A percentile compares a stretch with the other conserved stretches of the same genome.
These are phyloP conservation scores for Citrus reticulata DNA, from an alignment of 345 rosid genomes.

Conservation along the genomic window DNA sequence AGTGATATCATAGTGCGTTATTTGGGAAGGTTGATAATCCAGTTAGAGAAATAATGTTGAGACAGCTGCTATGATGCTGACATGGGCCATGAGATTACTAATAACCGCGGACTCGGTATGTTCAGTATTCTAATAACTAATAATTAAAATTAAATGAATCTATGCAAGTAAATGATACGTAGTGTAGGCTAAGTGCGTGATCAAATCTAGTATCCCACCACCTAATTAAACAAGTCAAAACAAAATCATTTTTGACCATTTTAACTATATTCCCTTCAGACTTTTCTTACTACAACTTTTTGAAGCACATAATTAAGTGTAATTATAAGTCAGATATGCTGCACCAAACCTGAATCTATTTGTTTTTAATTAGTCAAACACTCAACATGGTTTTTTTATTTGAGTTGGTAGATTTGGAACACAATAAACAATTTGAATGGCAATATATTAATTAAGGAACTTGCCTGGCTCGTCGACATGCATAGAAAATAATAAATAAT, in stretches of 20 bases:
- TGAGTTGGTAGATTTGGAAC: background rate
- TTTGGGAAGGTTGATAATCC: background rate
- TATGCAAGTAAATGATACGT: too few species aligned
- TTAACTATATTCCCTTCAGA: background rate
- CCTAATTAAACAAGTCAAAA: background rate
- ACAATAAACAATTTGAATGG: background rate
- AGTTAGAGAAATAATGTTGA: background rate
- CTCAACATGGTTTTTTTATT: background rate
- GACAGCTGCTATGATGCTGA: background rate
- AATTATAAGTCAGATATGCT: background rate
- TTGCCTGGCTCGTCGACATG: background rate
- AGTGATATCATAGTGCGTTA: too few species aligned
- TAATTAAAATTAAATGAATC: background rate
- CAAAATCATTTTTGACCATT: background rate
- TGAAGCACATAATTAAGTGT: background rate
- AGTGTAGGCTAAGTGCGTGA: too few species aligned
- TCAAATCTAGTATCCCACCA: background rate
- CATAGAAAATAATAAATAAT: background rate
- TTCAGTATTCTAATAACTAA: background rate
- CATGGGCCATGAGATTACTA: background rate
- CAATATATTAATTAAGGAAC: background rate
- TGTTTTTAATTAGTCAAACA: slow-evolving; percentile 4
- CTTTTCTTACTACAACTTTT: background rate
- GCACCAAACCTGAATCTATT: background rate
- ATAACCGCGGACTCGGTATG: background rate